Evolutionary conservation across 169 alveolate species (phyloP), one percentile per base, ranked within the genome.

Genomic region (Plasmodium chabaudi): DNA sequence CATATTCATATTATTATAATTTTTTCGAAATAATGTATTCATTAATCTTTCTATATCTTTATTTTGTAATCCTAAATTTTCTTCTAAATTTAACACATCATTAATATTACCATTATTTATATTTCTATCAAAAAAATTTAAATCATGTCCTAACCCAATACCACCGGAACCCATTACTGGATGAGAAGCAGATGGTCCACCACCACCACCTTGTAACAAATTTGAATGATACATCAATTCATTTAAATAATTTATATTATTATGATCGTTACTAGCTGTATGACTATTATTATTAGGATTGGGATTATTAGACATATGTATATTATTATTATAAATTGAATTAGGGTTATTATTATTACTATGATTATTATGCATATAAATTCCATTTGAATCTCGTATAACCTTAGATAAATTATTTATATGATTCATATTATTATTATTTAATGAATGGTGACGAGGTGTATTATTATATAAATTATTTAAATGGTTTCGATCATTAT

Each of bases 11-110:
- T 34, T 34, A 27, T 82, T 82, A 55, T 82, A 82, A 57, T 69
- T 82, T 39, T 82, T 82, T n/a, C 90, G 51, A 68, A 82, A 82
- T 17, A 82, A 47, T 2, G 72, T 65, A 68, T 57, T 69, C 82
- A 82, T 68, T 19, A 82, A 61, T 9, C 12, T 34, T 82, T 82
- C 73, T 15, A 61, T 65, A 6, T 82, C 90, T 56, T 82, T 82
- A 42, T 57, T 82, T 5, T 82, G 90, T 19, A 82, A 42, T 12
- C 72, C 84, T 21, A 82, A 39, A 69, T 67, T 82, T 3, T 67
- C 90, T 17, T 82, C 90, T 34, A 69, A 15, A 39, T 67, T 55
- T 57, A 77, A 15, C 3, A 82, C 12, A 0, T 82, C 90, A 57
- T 27, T 82, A 17, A 19, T 17, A 34, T 71, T 9, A 57, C 17